These are phyloP conservation scores for thale cress (Arabidopsis thaliana) DNA, from an alignment of 345 rosid genomes.

Conservation along the genomic window TAIR10.1 NC_003070.9:25755501-25756000, in stretches of 20 bases:
- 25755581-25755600: conserved; percentile 59
- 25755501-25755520: conserved; percentile 38
- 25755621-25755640: conserved; percentile 62
- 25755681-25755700: conserved; percentile 39
- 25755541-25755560: conserved; percentile 65
- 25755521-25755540: conserved; percentile 28
- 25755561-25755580: conserved; percentile 62
- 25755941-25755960: conserved; percentile 31
- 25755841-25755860: conserved; percentile 54
- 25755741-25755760: neutral
- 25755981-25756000: conserved; percentile 25
- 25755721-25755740: conserved; percentile 32
- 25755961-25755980: conserved; percentile 34
- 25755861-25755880: conserved; percentile 44
- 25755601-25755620: conserved; percentile 61
- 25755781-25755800: conserved; percentile 35
- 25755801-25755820: conserved; percentile 46
- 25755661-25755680: conserved; percentile 33
- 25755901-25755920: conserved; percentile 12
- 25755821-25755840: conserved; percentile 45
- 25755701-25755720: conserved; percentile 42
- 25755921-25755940: conserved; percentile 13
- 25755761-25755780: conserved; percentile 43
- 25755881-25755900: conserved; percentile 37
- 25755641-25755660: conserved; percentile 17